Base-by-base conservation (phyloP, 306 rosid species). In the Sicyos edulis region DNA sequence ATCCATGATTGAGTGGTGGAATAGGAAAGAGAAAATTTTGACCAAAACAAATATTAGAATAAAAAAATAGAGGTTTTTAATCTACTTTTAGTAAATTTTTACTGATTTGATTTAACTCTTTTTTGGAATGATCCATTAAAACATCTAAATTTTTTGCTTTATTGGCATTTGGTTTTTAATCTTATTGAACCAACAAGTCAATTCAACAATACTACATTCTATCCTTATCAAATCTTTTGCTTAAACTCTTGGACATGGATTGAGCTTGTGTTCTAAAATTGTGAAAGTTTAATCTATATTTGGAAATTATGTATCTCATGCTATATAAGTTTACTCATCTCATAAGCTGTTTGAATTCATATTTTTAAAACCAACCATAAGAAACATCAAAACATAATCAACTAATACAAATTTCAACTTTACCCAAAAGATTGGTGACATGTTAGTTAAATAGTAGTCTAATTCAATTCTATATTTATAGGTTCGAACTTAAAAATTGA, bases 141-240 rank as follows among this genome's bases (percentile, higher is more conserved):
- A 26, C 19, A 14, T 59, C 19, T 29, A 26, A 59, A 11, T 5
- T 26, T 0, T 58, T 22, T 16, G 22, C 26, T 58, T 6, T 26
- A 5, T 60, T 60, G 10, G 45, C 20, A 11, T 13, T 15, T 60
- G 12, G 47, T 8, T 34, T 37, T n/a, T 62, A 34, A 34, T 34
- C 16, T 15, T 34, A 22, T 15, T 16, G 19, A 59, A 32, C 8
- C 12, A 37, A 42, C 17, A 37, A 62, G 51, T 62, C 69, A 62
- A 37, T 62, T 62, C 69, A 62, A 32, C 24, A 5, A 0, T 16
- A 7, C 50, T 0, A 6, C 40, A 62, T 1, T 15, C 19, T 60
- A 60, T 60, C 67, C 21, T 15, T 60, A 2, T 60, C 66, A 60
- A 26, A 60, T 60, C 47, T 3, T 60, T 60, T 60, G 67, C 67